A percentile compares a stretch with the other conserved stretches of the same genome.
Conservation (phyloP, 2,329 filamentous ascomycete genomes). For the Phyllosticta capitalensis region DNA sequence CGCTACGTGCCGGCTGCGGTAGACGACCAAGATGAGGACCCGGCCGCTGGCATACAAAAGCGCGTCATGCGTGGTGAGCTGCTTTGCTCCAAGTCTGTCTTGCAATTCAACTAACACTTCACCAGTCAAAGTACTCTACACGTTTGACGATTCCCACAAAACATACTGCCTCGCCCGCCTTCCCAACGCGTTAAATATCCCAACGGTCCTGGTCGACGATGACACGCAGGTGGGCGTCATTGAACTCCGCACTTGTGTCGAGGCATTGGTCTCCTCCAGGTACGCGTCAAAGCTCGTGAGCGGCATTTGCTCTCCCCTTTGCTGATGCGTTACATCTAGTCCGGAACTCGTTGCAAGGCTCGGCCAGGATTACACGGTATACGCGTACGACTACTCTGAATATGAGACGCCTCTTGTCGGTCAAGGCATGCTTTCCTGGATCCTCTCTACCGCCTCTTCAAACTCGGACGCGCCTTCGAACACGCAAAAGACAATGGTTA, state of each 20-base stretch:
- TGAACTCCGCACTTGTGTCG: conserved; percentile 76
- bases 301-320: background rate
- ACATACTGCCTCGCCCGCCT: conserved; percentile 83
- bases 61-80: conserved; percentile 39
- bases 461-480: conserved; percentile 46
- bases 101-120: background rate
- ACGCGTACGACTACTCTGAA: conserved; percentile 94
- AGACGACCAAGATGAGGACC: conserved; percentile 19
- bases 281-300: conserved; percentile 23
- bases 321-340: conserved; percentile 43
- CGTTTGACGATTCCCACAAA: conserved; percentile 81
- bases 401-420: conserved; percentile 87
- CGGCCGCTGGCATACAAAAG: conserved; percentile 25
- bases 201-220: conserved; percentile 73
- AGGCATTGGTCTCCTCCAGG: conserved; percentile 62
- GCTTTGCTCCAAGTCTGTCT: background rate
- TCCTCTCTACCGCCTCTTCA: conserved; percentile 53
- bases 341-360: conserved; percentile 72
- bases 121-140: conserved; percentile 91
- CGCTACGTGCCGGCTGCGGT: conserved; percentile 17
- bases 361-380: conserved; percentile 84
- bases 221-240: conserved; percentile 74
- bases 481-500: conserved; percentile 64
- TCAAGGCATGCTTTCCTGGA: conserved; percentile 88
- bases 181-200: conserved; percentile 68